Conservation (phyloP, 208 protist genomes). For the Trypanosoma boissoni region DNA sequence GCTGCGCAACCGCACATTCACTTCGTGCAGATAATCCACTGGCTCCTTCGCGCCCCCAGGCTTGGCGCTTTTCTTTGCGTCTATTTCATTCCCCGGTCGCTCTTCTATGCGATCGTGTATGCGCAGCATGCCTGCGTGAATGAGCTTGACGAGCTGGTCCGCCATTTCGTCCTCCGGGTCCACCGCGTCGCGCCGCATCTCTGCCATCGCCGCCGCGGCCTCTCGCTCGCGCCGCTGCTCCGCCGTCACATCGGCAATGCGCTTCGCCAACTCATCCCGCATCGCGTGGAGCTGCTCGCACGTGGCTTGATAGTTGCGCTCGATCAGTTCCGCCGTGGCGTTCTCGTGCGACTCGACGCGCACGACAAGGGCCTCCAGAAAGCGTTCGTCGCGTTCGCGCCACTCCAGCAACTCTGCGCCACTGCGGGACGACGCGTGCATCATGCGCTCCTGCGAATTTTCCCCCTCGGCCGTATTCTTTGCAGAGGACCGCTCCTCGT, state of each 20-base stretch:
- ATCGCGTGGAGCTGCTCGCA: slow-evolving; percentile 35
- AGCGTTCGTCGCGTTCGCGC: slow-evolving; percentile 30
- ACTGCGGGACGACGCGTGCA: neutral
- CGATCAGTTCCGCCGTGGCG: slow-evolving; percentile 40
- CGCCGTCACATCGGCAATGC: slow-evolving; percentile 29
- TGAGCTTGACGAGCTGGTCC: slow-evolving; percentile 47
- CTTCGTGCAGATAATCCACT: slow-evolving; percentile 22
- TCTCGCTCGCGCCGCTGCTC: slow-evolving; percentile 29
- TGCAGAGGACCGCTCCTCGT: neutral
- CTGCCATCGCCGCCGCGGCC: slow-evolving; percentile 2
- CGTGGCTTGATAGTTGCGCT: slow-evolving; percentile 52
- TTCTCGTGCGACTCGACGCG: slow-evolving; percentile 53
- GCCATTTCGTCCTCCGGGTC: slow-evolving; percentile 30
- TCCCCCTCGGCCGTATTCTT: neutral
- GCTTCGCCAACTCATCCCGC: slow-evolving; percentile 41
- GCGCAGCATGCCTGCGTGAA: slow-evolving; percentile 52
- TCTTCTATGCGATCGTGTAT: slow-evolving; percentile 38
- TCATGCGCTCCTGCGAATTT: neutral
- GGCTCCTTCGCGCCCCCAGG: too few relatives aligned
- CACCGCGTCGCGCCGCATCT: slow-evolving; percentile 6
- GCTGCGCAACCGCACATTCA: slow-evolving; percentile 15
- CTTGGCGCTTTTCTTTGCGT: too few relatives aligned
- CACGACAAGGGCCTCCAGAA: slow-evolving; percentile 38
- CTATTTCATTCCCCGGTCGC: neutral
- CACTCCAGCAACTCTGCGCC: slow-evolving; percentile 7